These are phyloP conservation scores for Cymodocea nodosa DNA, from an alignment of 116 monocot genomes.

Conservation along the genomic window DNA sequence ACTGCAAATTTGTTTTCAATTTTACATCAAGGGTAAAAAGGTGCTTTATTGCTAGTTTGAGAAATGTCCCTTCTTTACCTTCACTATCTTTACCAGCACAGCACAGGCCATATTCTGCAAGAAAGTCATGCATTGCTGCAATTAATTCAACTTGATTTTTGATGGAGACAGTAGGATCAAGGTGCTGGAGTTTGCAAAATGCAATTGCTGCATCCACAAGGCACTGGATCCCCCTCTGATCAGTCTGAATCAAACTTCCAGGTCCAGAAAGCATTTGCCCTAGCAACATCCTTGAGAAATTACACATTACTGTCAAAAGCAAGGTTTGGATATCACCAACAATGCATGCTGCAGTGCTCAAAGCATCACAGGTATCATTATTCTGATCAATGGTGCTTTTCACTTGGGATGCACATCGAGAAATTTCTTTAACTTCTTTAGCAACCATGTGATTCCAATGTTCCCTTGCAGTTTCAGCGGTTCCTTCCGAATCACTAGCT, in stretches of 20 bases:
- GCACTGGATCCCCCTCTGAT: conserved; percentile 48
- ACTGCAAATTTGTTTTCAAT: conserved; percentile 37
- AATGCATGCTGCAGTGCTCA: conserved; percentile 20
- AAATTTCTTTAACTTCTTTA: conserved; percentile 63
- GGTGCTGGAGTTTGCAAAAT: conserved; percentile 92
- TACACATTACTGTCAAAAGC: conserved; percentile 50
- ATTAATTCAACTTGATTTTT: conserved; percentile 91
- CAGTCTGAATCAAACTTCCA: conserved; percentile 27
- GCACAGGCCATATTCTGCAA: conserved; percentile 95
- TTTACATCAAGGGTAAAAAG: conserved; percentile 84
- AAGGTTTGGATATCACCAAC: conserved; percentile 67
- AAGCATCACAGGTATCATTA: conserved; percentile 16
- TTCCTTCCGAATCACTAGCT: conserved; percentile 21
- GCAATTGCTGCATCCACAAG: conserved; percentile 74
- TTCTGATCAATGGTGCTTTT: conserved; percentile 53
- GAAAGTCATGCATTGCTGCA: conserved; percentile 82
- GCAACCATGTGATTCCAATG: conserved; percentile 32
- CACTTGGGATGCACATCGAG: conserved; percentile 30
- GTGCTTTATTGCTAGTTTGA: conserved; percentile 94
- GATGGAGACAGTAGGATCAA: conserved; percentile 54
- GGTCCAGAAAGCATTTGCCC: conserved; percentile 23
- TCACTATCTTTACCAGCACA: conserved; percentile 85
- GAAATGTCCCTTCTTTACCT: conserved; percentile 87
- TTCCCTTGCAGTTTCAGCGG: conserved; percentile 17
- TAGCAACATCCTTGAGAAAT: conserved; percentile 34